A percentile compares a stretch with the other conserved stretches of the same genome.
Conservation (phyloP, 306 rosid genomes). For the Prunus campanulata region DNA sequence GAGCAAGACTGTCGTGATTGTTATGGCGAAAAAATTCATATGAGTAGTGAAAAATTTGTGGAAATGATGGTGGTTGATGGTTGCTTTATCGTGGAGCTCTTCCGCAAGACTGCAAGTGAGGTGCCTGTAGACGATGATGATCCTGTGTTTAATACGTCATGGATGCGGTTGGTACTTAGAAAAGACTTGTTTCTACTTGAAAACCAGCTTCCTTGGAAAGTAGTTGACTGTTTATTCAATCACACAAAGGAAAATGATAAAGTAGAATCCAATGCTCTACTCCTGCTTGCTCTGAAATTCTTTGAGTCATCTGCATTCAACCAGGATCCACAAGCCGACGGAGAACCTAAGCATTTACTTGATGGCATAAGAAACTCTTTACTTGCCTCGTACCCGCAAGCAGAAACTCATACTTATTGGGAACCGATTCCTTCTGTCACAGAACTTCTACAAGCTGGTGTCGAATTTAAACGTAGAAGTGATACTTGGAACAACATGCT, state of each 20-base stretch:
- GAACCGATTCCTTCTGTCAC: neutral
- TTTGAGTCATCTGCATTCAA: accelerated
- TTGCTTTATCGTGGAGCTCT: neutral
- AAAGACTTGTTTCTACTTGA: neutral
- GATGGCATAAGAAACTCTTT: neutral
- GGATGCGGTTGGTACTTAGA: accelerated
- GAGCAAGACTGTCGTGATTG: neutral
- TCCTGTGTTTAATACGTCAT: neutral
- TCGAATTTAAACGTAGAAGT: neutral
- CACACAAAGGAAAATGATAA: neutral
- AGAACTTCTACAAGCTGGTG: neutral
- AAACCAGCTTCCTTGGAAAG: constrained; percentile 10
- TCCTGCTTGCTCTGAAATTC: neutral
- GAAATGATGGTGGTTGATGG: neutral
- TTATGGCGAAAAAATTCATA: neutral
- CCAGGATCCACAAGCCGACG: neutral
- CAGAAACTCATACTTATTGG: neutral
- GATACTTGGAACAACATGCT: neutral
- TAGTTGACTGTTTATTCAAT: neutral
- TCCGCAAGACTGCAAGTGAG: accelerated
- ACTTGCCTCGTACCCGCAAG: neutral
- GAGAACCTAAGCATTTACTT: neutral
- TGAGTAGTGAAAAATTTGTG: neutral
- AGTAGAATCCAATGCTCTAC: neutral
- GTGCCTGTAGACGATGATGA: accelerated